Evolutionary conservation across 192 early-diverging fungal genomes (phyloP).

Genomic region (Entomortierella parvispora): DNA sequence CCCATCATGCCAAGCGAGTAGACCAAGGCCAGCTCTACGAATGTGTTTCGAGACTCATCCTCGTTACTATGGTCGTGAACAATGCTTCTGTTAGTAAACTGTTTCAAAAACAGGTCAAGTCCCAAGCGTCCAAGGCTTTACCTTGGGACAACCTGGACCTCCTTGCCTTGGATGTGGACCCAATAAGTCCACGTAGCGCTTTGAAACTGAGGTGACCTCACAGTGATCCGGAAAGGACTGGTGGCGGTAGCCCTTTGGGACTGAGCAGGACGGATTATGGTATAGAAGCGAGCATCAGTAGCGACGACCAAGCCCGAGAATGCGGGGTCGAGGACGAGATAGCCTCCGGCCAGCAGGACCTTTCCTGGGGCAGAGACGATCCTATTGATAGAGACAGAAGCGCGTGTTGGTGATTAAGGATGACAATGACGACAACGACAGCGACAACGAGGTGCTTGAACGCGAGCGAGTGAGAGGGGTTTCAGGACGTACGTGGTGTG

Average conservation of each 20-base stretch:
- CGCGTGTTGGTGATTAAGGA: no score
- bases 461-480: no score
- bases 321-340: constrained; percentile 87
- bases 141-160: constrained; percentile 49
- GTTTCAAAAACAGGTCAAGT: background rate
- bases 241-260: background rate
- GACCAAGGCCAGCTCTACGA: constrained; percentile 69
- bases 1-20: constrained; percentile 58
- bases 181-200: constrained; percentile 84
- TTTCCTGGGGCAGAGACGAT: constrained; percentile 95
- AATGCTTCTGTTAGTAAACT: background rate
- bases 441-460: background rate
- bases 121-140: constrained; percentile 8
- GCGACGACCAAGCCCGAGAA: constrained; percentile 88
- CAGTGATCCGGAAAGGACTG: constrained; percentile 56
- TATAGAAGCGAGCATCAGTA: constrained; percentile 87
- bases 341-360: constrained; percentile 92
- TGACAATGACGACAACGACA: background rate
- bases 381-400: constrained; percentile 28
- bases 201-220: constrained; percentile 88
- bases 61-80: constrained; percentile 23
- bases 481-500: constrained; percentile 38
- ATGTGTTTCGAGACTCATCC: constrained; percentile 63
- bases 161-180: constrained; percentile 36
- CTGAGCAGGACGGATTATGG: constrained; percentile 57